These are phyloP conservation scores for Mucor mucedo DNA, from an alignment of 371 early-diverging fungal species.

Conservation along the genomic window DNA sequence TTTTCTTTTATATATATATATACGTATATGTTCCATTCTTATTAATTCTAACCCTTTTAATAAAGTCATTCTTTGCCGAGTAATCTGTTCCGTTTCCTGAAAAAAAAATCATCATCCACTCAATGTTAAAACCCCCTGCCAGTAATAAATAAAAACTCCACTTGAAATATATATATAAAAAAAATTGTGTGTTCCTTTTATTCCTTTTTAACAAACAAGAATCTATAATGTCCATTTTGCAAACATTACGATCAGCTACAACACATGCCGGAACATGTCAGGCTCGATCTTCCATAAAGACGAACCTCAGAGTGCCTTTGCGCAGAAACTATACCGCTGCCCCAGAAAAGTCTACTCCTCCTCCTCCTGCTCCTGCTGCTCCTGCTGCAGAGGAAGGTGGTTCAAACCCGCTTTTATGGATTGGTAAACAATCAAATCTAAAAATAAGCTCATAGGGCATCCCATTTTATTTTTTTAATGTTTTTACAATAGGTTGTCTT, in stretches of 20 bases:
- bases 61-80: not conserved
- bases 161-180: too few species aligned
- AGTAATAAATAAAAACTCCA: not conserved
- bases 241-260: slow-evolving; percentile 13
- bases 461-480: too few species aligned
- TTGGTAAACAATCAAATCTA: slow-evolving; percentile 19
- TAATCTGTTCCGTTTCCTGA: not conserved
- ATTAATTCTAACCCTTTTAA: not conserved
- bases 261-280: slow-evolving; percentile 4
- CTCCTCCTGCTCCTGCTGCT: not conserved
- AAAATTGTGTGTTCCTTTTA: not conserved
- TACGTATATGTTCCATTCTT: too few species aligned
- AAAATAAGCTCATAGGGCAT: not conserved
- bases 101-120: slow-evolving; percentile 1
- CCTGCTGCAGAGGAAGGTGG: not conserved
- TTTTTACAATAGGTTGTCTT: slow-evolving; percentile 15
- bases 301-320: not conserved
- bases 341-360: not conserved
- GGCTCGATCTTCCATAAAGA: not conserved
- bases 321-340: slow-evolving; percentile 7
- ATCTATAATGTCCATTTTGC: slow-evolving; percentile 14
- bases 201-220: not conserved
- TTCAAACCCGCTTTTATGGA: slow-evolving; percentile 22
- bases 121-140: not conserved
- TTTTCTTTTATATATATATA: not conserved